Percentiles rank a stretch among this genome's conserved stretches.
phyloP scores from a whole-genome alignment of 768 basidiomycete genomes.

The Harrya chromipes region DNA sequence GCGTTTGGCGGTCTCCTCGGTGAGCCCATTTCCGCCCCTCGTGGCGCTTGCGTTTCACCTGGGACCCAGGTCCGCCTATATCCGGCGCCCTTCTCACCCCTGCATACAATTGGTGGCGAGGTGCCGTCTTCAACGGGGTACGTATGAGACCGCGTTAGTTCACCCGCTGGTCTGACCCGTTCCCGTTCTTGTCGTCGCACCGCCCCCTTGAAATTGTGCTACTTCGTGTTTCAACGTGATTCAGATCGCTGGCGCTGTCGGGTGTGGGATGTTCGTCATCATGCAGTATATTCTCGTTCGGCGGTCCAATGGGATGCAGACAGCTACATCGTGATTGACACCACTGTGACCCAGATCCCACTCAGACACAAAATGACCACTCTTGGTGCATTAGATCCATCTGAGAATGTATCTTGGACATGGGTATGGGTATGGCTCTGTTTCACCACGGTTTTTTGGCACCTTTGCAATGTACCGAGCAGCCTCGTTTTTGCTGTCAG shows the following conservation, averaged over 20 bases:
- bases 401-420: constrained; percentile 1
- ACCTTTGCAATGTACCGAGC: too few species aligned
- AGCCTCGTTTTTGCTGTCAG: too few species aligned
- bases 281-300: constrained; percentile 25
- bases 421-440: too few species aligned
- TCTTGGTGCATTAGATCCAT: too few species aligned
- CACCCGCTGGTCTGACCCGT: background rate
- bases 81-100: constrained; percentile 53
- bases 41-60: background rate
- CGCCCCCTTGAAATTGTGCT: too few species aligned
- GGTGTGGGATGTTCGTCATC: constrained; percentile 23
- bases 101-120: constrained; percentile 56
- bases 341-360: too few species aligned
- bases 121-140: constrained; percentile 51
- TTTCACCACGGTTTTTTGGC: too few species aligned
- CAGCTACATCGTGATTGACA: background rate
- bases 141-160: background rate
- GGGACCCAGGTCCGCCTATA: constrained; percentile 50
- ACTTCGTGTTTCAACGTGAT: too few species aligned
- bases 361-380: too few species aligned
- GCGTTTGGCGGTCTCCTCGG: constrained; percentile 25
- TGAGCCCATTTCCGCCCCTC: background rate
- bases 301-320: background rate
- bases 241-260: constrained; percentile 24
- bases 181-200: background rate